Evolutionary conservation across 1,139 yeast species (phyloP).

Genomic region (Hyphopichia fennica): DNA sequence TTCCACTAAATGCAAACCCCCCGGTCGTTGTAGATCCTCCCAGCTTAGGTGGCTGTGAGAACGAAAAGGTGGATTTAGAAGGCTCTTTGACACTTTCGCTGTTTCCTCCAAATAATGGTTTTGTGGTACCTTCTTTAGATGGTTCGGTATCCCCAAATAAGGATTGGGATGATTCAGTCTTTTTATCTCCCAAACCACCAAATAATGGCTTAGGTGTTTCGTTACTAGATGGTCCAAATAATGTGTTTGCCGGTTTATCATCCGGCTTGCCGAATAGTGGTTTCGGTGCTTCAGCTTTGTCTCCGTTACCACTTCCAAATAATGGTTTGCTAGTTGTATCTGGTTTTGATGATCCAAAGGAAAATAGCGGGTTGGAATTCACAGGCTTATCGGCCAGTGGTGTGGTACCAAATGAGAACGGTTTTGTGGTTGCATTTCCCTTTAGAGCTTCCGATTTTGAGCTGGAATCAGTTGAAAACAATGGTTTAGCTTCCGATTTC

Average conservation of each 20-base stretch:
- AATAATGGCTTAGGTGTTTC: conserved; percentile 2
- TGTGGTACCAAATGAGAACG: too few relatives aligned
- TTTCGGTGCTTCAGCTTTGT: background rate
- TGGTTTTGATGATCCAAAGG: background rate
- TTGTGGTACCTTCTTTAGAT: background rate
- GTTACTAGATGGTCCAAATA: background rate
- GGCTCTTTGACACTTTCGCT: too few relatives aligned
- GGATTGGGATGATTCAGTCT: background rate
- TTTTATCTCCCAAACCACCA: background rate
- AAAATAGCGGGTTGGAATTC: background rate
- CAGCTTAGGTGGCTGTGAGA: background rate
- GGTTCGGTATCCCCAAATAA: background rate
- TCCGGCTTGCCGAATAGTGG: background rate
- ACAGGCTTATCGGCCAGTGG: background rate
- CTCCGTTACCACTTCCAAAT: background rate
- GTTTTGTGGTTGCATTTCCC: too few relatives aligned
- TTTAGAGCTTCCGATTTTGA: too few relatives aligned
- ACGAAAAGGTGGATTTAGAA: background rate
- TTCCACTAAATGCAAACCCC: background rate
- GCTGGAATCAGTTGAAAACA: too few relatives aligned
- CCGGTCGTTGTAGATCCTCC: background rate
- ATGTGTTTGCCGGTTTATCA: too few relatives aligned
- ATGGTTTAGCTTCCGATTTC: too few relatives aligned
- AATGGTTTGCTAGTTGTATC: background rate
- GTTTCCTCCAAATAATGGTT: background rate